Evolutionary conservation across 495 filamentous ascomycete genomes (phyloP).

Genomic region (Penicillium salamii): DNA sequence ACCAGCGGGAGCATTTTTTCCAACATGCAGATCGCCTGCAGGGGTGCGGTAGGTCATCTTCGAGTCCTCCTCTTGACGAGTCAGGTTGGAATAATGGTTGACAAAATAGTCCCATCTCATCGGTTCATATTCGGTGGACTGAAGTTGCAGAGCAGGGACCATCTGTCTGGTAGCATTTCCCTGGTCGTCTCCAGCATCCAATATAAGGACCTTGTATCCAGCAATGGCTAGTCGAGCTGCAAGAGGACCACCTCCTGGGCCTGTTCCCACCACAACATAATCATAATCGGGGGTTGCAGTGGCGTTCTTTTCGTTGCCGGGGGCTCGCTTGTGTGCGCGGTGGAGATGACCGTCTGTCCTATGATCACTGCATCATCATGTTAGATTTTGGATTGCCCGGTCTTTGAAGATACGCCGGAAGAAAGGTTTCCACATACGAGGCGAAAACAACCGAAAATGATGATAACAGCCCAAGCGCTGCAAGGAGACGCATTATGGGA

Average conservation of each 20-base stretch:
- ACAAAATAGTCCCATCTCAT: constrained; percentile 47
- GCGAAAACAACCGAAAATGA: constrained; percentile 14
- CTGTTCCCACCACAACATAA: constrained; percentile 63
- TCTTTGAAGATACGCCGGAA: too few species aligned
- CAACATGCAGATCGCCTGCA: constrained; percentile 31
- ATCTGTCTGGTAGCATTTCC: constrained; percentile 34
- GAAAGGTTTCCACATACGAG: constrained; percentile 15
- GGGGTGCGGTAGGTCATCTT: constrained; percentile 42
- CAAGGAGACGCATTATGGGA: constrained; percentile 18
- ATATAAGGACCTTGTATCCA: constrained; percentile 54
- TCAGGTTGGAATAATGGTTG: constrained; percentile 38
- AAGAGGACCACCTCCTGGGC: constrained; percentile 60
- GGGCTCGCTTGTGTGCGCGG: constrained; percentile 7
- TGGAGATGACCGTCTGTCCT: constrained; percentile 6
- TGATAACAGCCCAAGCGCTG: constrained; percentile 15
- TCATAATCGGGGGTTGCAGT: constrained; percentile 43
- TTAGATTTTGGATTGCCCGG: neutral
- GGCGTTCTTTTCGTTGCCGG: neutral
- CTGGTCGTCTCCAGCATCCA: constrained; percentile 62
- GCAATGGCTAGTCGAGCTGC: constrained; percentile 58
- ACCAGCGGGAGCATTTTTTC: constrained; percentile 30
- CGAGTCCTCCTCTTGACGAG: constrained; percentile 35
- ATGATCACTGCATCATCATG: neutral
- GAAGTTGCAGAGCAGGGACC: constrained; percentile 36
- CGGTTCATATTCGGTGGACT: constrained; percentile 39